phyloP scores from a whole-genome alignment of 768 basidiomycete genomes.

The Naganishia kalamii region DNA sequence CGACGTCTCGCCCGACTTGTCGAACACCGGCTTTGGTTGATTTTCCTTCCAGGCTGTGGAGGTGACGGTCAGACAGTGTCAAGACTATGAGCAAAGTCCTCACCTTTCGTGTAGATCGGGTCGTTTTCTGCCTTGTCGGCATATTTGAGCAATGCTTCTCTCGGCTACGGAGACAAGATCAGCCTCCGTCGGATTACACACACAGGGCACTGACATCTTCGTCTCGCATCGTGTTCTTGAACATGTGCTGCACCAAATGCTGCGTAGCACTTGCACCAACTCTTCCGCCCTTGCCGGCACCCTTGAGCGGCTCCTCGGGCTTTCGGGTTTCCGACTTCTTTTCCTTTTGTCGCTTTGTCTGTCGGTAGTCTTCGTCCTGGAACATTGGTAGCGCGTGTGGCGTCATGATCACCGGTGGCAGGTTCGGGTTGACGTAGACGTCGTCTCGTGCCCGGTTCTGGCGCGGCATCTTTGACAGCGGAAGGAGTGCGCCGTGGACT shows the following conservation, averaged over 20 bases:
- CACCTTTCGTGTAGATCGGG: slow-evolving; percentile 78
- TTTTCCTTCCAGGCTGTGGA: slow-evolving; percentile 76
- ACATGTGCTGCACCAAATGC: slow-evolving; percentile 89
- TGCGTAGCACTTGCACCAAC: slow-evolving; percentile 96
- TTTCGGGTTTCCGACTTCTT: slow-evolving; percentile 81
- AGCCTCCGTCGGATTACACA: not conserved
- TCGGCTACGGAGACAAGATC: slow-evolving; percentile 58
- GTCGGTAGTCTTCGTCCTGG: slow-evolving; percentile 64
- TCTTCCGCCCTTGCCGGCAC: slow-evolving; percentile 86
- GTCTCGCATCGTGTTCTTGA: slow-evolving; percentile 80
- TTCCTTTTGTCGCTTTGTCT: slow-evolving; percentile 75
- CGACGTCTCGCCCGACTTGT: slow-evolving; percentile 50
- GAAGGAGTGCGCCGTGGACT: slow-evolving; percentile 82
- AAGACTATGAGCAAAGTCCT: slow-evolving; percentile 24
- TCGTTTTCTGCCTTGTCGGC: slow-evolving; percentile 69
- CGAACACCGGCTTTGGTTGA: slow-evolving; percentile 79
- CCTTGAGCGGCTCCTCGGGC: slow-evolving; percentile 85
- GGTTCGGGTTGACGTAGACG: slow-evolving; percentile 66
- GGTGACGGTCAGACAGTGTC: not conserved
- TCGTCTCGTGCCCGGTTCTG: slow-evolving; percentile 68
- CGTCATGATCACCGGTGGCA: slow-evolving; percentile 76
- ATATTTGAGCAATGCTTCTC: slow-evolving; percentile 92
- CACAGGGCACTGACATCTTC: slow-evolving; percentile 74
- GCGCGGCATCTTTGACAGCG: slow-evolving; percentile 77
- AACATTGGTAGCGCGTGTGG: slow-evolving; percentile 91